Evolutionary conservation across 306 rosid species (phyloP), one percentile per base, ranked within the genome.

Genomic region (Lathyrus oleraceus): DNA sequence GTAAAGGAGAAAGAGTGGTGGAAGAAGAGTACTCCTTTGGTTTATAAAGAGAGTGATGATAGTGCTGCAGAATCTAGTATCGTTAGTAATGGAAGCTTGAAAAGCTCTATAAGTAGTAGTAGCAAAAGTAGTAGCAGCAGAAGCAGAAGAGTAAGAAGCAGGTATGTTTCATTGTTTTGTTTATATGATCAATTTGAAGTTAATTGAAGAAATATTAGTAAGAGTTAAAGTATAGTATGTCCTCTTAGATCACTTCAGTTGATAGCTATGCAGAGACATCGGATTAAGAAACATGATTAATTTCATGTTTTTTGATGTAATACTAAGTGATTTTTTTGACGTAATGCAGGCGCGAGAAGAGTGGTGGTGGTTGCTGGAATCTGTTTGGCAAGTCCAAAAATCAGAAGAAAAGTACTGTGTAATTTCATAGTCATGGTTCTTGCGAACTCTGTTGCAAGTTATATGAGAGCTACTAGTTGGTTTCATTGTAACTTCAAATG

Each of bases 1-100:
- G 63, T 36, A 47, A 86, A 83, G 49, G 81, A 90, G 6, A 85
- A 81, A 49, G 96, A 93, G 25, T 88, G 96, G 98, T 90, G 84
- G 94, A 85, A 82, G 90, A 90, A 87, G 85, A 78, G 78, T 15
- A 57, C 53, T 76, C 58, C 81, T 76, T 73, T 82, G 1, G 85
- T 14, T 0, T 58, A 65, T 6, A 80, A 63, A 36, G 81, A 80
- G 64, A 81, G 83, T 39, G 91, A 85, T 8, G 91, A 85, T 4
- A 83, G 89, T 62, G 82, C 86, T 15, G 85, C 15, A 7, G 84
- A 11, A 49, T 87, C 89, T 1, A 87, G 90, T 62, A 30, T 79
- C 15, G 78, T 78, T 19, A 86, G 88, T 43, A 53, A 53, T 21
- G 90, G 81, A 20, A 90, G 97, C 73, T 17, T 17, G 39, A 84